Evolutionary conservation across 768 basidiomycete genomes (phyloP), one percentile per base, ranked within the genome.

Genomic region (Leccinum subtestaceum): DNA sequence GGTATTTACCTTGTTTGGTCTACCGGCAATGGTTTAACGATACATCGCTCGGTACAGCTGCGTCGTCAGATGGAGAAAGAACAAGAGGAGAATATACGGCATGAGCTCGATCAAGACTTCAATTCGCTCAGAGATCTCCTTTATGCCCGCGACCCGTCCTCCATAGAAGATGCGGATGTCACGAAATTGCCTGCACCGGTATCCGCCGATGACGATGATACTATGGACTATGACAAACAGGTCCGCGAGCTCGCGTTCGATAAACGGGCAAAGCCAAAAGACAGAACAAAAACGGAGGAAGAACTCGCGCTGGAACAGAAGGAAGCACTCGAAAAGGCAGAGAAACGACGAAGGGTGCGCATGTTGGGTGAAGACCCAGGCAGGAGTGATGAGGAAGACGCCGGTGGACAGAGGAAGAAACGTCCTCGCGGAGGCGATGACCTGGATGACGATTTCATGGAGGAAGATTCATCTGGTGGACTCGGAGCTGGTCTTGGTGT

Each of bases 201-300:
- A 29, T 29, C 57, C 0, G 15, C 54, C 9, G 15, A 54, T 17
- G 58, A 61, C 1, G 65, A 72, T 5, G 70, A 78, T 11, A 65
- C 75, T 10, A 81, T 84, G 56, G 87, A 95, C 65, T 99, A 98
- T 67, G 96, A 99, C 74, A 87, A 89, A 66, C 88, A 86, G 62
- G 95, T 99, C 9, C 87, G 92, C 17, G 91, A 95, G 64, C 84
- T 98, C 40, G 95, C 89, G 0, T 96, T 95, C 67, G 97, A 98
- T 59, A 86, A 91, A 65, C 84, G 97, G 1, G 91, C 97, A 2
- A 92, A 95, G 62, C 91, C 97, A 1, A 97, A 93, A 69, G 91
- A 99, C 71, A 77, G 97, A 56, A 95, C 93, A 29, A 98, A 97
- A 77, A 98, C 95, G 0, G 96, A 97, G 66, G 94, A 98, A 66